Base-by-base conservation (phyloP, 345 rosid genomes). In the Brassica cretica region DNA sequence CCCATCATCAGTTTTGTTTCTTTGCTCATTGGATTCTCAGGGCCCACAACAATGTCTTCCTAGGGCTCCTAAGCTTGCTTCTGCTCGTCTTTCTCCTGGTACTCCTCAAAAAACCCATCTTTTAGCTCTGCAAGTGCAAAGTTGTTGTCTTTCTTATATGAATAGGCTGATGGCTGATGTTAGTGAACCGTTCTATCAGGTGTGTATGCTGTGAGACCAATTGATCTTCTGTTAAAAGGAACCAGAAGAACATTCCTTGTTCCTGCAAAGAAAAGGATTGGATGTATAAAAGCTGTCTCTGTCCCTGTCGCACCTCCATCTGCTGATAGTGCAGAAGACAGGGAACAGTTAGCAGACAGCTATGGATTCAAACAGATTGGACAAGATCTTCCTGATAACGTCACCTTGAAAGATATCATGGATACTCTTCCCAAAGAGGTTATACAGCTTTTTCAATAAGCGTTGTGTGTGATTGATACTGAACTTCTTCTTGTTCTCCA, bases 351-450 rank as follows among this genome's bases (percentile, higher is more conserved):
- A 65, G 92, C 94, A 2, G 93, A 92, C 39, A 88, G 71, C 24
- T 94, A 91, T 80, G 98, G 98, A 41, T 92, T 94, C 80, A 84
- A 66, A 75, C 88, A 91, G 82, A 90, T 94, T 77, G 98, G 97
- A 75, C 94, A 91, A 80, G 90, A 88, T 14, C 94, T 92, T 82
- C 97, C 97, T 55, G 90, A 83, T 1, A 87, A 74, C 81, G 90
- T 94, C 71, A 89, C 89, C 1, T 80, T 92, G 73, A 94, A 84
- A 87, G 87, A 92, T 78, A 71, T 94, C 72, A 81, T 92, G 4
- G 91, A 88, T 76, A 87, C 97, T 46, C 91, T 94, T 72, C 98
- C 97, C 0, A 88, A 84, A 73, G 84, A 87, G 95, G 98, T 91
- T 78, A 72, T 10, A 35, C 41, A 2, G 5, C 73, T 30, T 73